phyloP scores from a whole-genome alignment of 768 basidiomycete species.

The Chiua virens region DNA sequence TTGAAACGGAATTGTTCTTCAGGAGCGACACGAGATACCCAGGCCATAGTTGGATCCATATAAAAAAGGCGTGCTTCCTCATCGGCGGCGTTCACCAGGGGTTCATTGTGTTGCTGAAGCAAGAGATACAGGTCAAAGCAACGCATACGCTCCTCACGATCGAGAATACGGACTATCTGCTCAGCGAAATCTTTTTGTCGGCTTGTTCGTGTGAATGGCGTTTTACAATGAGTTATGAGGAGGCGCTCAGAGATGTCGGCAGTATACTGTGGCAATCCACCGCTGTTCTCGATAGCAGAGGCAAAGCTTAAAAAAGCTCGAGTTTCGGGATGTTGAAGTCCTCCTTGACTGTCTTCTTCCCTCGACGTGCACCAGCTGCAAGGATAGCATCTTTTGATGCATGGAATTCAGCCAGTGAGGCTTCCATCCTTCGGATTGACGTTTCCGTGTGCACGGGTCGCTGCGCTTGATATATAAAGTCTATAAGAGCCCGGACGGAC shows the following conservation, averaged over 20 bases:
- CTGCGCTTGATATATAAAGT: conserved; percentile 28
- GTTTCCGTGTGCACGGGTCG: conserved; percentile 9
- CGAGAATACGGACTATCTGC: too few relatives aligned
- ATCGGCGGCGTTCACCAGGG: too few relatives aligned
- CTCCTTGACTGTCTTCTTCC: background rate
- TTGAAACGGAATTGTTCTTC: too few relatives aligned
- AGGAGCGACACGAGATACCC: too few relatives aligned
- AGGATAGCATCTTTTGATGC: conserved; percentile 14
- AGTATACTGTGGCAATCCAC: conserved; percentile 24
- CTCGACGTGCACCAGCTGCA: conserved; percentile 1
- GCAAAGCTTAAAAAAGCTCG: conserved; percentile 9
- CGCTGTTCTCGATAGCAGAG: conserved; percentile 10
- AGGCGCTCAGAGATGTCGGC: conserved; percentile 18
- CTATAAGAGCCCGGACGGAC: conserved; percentile 15
- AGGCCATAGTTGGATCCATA: too few relatives aligned
- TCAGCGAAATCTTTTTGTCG: too few relatives aligned
- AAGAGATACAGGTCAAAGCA: too few relatives aligned
- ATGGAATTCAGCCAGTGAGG: conserved; percentile 10
- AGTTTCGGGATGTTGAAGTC: conserved; percentile 7
- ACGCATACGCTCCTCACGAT: too few relatives aligned
- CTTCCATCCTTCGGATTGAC: conserved; percentile 8
- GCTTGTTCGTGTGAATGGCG: too few relatives aligned
- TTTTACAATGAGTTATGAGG: conserved; percentile 20
- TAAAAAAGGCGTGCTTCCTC: too few relatives aligned
- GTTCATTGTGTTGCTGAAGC: too few relatives aligned